These are phyloP conservation scores for Vitis labrusca DNA, from an alignment of 164 flowering plant genomes.

Conservation along the genomic window DNA sequence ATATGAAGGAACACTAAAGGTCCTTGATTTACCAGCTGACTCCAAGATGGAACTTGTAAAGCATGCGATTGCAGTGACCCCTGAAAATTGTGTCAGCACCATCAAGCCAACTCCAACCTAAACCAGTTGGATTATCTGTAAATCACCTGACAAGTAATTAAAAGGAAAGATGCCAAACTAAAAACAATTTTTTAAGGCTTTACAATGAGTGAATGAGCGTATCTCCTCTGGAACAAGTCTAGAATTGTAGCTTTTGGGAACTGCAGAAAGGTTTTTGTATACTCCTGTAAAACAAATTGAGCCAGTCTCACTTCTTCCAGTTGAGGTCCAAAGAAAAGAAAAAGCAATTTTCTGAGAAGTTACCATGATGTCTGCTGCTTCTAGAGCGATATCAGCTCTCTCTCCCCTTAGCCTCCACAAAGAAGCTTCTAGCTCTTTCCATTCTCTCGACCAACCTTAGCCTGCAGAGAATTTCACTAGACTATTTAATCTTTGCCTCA, in stretches of 20 bases:
- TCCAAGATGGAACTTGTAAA: background rate
- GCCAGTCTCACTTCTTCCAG: background rate
- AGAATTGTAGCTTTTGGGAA: background rate
- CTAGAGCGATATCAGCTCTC: constrained; percentile 26
- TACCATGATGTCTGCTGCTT: constrained; percentile 35
- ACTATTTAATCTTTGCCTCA: too few species aligned
- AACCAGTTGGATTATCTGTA: background rate
- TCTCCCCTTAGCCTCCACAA: constrained; percentile 32
- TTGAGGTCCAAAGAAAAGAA: background rate
- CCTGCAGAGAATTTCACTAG: constrained; percentile 18
- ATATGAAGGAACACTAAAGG: too few species aligned
- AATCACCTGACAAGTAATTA: background rate
- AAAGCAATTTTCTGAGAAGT: background rate
- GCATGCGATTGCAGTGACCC: background rate
- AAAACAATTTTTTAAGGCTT: background rate
- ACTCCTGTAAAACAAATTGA: constrained; percentile 5
- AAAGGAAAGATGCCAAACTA: background rate
- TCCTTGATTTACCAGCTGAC: background rate
- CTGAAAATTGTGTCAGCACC: background rate
- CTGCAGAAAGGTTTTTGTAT: constrained; percentile 1
- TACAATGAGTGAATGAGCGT: constrained; percentile 10
- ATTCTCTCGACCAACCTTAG: constrained; percentile 26
- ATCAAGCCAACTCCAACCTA: background rate
- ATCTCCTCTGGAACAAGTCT: constrained; percentile 8
- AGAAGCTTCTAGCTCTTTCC: constrained; percentile 15